A percentile compares a stretch with the other conserved stretches of the same genome.
Conservation (phyloP, 305 asterid species). For the Caryopteris hybrid region DNA sequence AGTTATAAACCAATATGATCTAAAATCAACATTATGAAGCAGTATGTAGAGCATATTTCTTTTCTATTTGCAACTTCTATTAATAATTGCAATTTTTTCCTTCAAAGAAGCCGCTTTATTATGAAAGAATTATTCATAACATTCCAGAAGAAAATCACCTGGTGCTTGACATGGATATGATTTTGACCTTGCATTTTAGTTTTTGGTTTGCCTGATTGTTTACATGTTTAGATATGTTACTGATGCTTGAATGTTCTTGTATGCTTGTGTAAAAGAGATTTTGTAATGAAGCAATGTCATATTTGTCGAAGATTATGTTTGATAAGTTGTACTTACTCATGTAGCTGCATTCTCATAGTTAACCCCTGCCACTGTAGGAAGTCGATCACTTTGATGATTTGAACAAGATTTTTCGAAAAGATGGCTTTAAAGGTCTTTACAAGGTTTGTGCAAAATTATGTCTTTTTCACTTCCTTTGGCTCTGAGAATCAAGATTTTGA, state of each 20-base stretch:
- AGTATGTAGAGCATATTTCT: neutral
- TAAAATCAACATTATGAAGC: neutral
- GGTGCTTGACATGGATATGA: neutral
- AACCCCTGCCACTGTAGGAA: slow-evolving; percentile 48
- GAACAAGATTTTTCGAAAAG: slow-evolving; percentile 43
- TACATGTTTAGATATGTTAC: neutral
- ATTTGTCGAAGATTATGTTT: slow-evolving; percentile 1
- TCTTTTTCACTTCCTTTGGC: slow-evolving; percentile 15
- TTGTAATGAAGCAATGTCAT: neutral
- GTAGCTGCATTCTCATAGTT: slow-evolving; percentile 15
- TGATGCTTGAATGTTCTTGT: neutral
- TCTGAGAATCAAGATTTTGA: slow-evolving; percentile 18
- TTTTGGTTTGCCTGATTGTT: neutral
- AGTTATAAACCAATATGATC: neutral
- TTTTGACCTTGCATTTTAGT: slow-evolving; percentile 1
- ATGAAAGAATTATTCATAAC: neutral
- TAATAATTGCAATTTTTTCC: neutral
- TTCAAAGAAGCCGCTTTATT: neutral
- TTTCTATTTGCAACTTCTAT: slow-evolving; percentile 2
- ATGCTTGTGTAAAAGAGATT: neutral
- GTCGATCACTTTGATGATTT: slow-evolving; percentile 74
- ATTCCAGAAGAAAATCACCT: neutral
- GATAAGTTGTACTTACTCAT: slow-evolving; percentile 4
- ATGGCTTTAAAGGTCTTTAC: slow-evolving; percentile 72
- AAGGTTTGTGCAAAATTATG: slow-evolving; percentile 39